Conservation (phyloP, 345 rosid species). For the Pelargonium nanum region DNA sequence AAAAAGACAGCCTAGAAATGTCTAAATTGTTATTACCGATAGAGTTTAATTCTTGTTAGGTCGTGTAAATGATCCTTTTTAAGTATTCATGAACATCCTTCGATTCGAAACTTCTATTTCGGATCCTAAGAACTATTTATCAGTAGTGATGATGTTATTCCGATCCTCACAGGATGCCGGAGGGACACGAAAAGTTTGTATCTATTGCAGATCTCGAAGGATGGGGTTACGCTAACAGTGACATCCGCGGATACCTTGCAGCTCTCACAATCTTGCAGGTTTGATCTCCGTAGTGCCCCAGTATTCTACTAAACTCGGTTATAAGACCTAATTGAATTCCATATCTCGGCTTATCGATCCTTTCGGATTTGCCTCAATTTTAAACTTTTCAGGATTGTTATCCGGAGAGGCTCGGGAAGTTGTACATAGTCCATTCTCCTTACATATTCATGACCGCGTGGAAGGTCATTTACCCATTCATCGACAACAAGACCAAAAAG, state of each 20-base stretch:
- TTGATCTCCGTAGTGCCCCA: too few species aligned
- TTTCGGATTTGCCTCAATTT: not conserved
- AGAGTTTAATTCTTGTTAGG: not conserved
- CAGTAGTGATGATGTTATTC: too few species aligned
- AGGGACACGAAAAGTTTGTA: constrained; percentile 66
- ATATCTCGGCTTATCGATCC: not conserved
- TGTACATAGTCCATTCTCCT: constrained; percentile 59
- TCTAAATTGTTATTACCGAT: not conserved
- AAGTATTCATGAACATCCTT: not conserved
- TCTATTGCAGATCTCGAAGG: constrained; percentile 66
- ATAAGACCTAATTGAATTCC: not conserved
- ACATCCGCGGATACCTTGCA: constrained; percentile 64
- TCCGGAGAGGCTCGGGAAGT: constrained; percentile 81
- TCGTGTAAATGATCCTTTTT: not conserved
- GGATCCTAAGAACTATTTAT: not conserved
- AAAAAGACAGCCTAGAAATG: too few species aligned
- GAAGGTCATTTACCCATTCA: constrained; percentile 73
- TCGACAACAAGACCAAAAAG: constrained; percentile 71
- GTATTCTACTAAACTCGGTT: not conserved
- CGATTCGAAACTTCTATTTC: too few species aligned
- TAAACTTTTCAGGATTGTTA: constrained; percentile 55
- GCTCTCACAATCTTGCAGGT: constrained; percentile 76
- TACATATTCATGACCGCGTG: constrained; percentile 82
- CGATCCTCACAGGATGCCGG: constrained; percentile 44
- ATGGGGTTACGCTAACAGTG: constrained; percentile 79